Conservation (phyloP, 2,329 filamentous ascomycete species). For the Fusarium sp. region DNA sequence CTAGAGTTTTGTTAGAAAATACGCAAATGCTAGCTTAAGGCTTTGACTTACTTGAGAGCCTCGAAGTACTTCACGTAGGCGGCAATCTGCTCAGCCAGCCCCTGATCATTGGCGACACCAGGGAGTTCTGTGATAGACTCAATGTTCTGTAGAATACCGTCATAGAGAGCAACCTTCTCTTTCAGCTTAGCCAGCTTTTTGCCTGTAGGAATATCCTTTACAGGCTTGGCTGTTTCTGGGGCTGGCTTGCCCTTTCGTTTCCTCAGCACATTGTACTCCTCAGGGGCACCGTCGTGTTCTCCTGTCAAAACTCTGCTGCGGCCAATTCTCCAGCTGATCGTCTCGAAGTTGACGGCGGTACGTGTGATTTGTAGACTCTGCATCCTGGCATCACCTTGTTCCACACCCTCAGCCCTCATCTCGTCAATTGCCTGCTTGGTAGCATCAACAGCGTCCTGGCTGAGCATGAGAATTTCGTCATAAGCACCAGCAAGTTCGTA, state of each 20-base stretch:
- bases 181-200: constrained; percentile 82
- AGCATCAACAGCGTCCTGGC: constrained; percentile 93
- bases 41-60: constrained; percentile 76
- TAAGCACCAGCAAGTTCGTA: constrained; percentile 86
- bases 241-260: constrained; percentile 58
- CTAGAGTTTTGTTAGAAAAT: constrained; percentile 54
- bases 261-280: constrained; percentile 60
- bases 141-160: constrained; percentile 89
- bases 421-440: constrained; percentile 95
- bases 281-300: constrained; percentile 77
- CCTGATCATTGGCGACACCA: constrained; percentile 85
- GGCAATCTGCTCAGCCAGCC: constrained; percentile 80
- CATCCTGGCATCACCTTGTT: constrained; percentile 86
- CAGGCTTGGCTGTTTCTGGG: constrained; percentile 55
- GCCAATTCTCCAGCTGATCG: constrained; percentile 94
- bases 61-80: constrained; percentile 85
- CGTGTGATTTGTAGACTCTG: constrained; percentile 92
- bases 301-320: constrained; percentile 91
- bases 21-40: not conserved
- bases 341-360: constrained; percentile 91
- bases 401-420: constrained; percentile 81
- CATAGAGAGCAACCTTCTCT: constrained; percentile 89
- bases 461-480: constrained; percentile 88
- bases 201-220: constrained; percentile 74
- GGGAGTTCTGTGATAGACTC: constrained; percentile 90